Evolutionary conservation across 768 basidiomycete genomes (phyloP).

Genomic region (Crassisporium funariophilum): DNA sequence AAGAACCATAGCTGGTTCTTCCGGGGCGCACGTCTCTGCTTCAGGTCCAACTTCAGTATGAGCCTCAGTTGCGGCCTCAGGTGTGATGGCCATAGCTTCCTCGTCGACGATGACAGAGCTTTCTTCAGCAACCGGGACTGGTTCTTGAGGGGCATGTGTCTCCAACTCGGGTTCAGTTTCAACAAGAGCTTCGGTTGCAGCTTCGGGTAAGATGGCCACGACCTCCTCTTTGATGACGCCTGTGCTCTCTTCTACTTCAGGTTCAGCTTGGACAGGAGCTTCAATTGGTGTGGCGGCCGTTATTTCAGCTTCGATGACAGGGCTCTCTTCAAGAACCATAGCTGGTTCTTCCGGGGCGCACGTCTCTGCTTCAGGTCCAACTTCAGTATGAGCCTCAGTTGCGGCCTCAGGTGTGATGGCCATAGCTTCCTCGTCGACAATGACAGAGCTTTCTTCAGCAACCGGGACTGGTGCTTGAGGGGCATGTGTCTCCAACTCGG

Average conservation of each 20-base stretch:
- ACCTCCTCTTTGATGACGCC: neutral
- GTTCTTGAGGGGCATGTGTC: neutral
- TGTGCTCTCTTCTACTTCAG: neutral
- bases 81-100: neutral
- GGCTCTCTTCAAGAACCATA: neutral
- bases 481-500: slow-evolving; percentile 1
- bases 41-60: neutral
- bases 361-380: slow-evolving; percentile 8
- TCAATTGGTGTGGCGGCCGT: neutral
- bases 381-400: neutral
- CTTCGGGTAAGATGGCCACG: neutral
- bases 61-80: neutral
- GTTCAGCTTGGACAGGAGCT: neutral
- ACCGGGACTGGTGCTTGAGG: neutral
- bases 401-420: neutral
- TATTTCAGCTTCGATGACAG: neutral
- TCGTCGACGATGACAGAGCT: slow-evolving; percentile 8
- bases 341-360: neutral
- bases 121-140: neutral
- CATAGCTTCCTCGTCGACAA: slow-evolving; percentile 4
- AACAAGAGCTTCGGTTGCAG: neutral
- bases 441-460: neutral
- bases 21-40: too few relatives aligned
- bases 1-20: neutral
- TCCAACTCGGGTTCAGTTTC: neutral